These are phyloP conservation scores for Lepiota subincarnata DNA, from an alignment of 768 basidiomycete species.

Conservation along the genomic window DNA sequence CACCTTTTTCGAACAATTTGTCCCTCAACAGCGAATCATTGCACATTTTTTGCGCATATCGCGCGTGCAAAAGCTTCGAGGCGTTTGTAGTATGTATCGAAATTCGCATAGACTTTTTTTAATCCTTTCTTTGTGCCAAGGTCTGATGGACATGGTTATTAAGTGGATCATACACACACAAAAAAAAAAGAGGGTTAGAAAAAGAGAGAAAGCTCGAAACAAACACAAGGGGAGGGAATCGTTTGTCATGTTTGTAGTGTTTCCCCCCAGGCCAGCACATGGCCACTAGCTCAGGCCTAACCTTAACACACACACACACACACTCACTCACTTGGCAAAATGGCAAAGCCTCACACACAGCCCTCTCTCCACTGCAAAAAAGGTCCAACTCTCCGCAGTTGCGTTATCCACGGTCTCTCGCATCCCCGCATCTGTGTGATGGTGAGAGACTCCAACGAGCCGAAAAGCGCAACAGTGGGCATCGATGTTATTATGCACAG, in stretches of 20 bases:
- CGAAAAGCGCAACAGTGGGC: neutral
- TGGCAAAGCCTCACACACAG: too few species aligned
- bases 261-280: too few species aligned
- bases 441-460: neutral
- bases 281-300: too few species aligned
- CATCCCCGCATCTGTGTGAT: neutral
- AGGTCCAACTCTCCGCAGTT: neutral
- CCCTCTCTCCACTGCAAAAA: neutral
- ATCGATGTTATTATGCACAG: neutral
- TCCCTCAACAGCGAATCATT: conserved; percentile 56
- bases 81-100: conserved; percentile 45
- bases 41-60: conserved; percentile 53
- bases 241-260: too few species aligned
- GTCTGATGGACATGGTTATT: conserved; percentile 34
- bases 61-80: conserved; percentile 48
- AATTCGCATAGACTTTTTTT: conserved; percentile 58
- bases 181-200: too few species aligned
- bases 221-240: too few species aligned
- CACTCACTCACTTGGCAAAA: too few species aligned
- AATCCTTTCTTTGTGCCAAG: conserved; percentile 52
- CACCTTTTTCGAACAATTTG: conserved; percentile 56
- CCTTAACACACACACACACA: too few species aligned
- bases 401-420: neutral
- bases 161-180: too few species aligned
- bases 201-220: too few species aligned